Evolutionary conservation across 2,329 filamentous ascomycete species (phyloP), one percentile per base, ranked within the genome.

Genomic region (Ascochyta koolunga): DNA sequence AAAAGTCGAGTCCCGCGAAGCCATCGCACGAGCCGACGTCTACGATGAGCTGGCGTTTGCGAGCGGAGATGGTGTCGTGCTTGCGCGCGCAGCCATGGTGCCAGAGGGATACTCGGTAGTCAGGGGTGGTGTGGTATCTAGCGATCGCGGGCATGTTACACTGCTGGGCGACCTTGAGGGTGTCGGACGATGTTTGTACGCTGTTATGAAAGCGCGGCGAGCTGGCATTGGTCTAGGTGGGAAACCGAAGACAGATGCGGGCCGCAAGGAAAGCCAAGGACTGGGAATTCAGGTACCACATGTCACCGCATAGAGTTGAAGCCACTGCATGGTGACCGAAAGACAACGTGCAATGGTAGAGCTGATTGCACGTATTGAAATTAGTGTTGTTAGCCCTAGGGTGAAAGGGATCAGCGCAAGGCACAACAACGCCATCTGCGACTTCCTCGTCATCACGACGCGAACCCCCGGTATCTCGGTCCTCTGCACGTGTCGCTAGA

Each of bases 31-130:
- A 56, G 79, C 85, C 0, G 91, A 96, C 72, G 88, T 86, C 0
- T 97, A 96, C 71, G 91, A 96, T 61, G 88, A 96, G 64, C 80
- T 98, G 2, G 84, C 91, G 0, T 97, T 97, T 76, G 89, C 89
- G 0, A 88, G 88, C 19, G 92, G 93, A 2, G 93, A 98, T 70
- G 93, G 93, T 0, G 93, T 97, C 0, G 91, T 93, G 48, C 82
- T 97, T 5, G 90, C 93, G 0, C 85, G 85, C 44, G 90, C 93
- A 56, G 89, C 92, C 0, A 93, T 96, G 90, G 75, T 96, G 38
- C 93, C 93, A 0, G 77, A 84, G 2, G 92, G 92, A 0, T 97
- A 96, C 70, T 81, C 83, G 44, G 80, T 89, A 33, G 90, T 88
- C 1, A 84, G 83, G 38, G 88, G 87, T 11, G 92, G 92, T 0